Conservation (phyloP, 805 yeast species). For the Metschnikowia anglica region DNA sequence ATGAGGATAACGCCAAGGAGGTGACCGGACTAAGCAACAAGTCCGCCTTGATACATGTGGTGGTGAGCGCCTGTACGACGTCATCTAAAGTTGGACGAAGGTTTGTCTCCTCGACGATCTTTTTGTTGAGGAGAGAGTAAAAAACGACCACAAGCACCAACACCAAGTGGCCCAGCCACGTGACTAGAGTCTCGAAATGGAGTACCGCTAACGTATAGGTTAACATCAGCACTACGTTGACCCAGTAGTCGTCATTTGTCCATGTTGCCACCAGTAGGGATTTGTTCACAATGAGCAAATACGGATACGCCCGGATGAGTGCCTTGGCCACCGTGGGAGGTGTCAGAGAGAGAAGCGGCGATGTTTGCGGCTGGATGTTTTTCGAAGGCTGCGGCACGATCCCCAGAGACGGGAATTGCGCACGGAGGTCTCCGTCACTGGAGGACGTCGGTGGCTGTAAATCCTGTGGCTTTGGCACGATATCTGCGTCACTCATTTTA, state of each 20-base stretch:
- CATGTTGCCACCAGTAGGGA: conserved; percentile 76
- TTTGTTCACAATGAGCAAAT: conserved; percentile 69
- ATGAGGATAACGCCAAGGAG: conserved; percentile 64
- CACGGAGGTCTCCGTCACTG: conserved; percentile 28
- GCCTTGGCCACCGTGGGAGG: conserved; percentile 90
- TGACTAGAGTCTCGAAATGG: conserved; percentile 75
- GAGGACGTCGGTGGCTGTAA: conserved; percentile 14
- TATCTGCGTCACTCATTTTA: conserved; percentile 18
- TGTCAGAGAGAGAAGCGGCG: conserved; percentile 83
- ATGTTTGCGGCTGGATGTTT: conserved; percentile 49
- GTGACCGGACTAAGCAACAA: conserved; percentile 79
- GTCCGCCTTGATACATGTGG: conserved; percentile 74
- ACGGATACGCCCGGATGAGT: conserved; percentile 80
- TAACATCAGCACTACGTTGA: conserved; percentile 61
- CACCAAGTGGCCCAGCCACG: conserved; percentile 79
- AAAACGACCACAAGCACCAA: conserved; percentile 60
- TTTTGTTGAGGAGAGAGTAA: conserved; percentile 57
- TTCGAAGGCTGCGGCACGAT: conserved; percentile 8
- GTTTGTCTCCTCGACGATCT: conserved; percentile 57
- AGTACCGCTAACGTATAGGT: conserved; percentile 57
- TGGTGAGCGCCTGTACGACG: conserved; percentile 71
- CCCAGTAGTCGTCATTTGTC: conserved; percentile 85
- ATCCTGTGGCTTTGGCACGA: conserved; percentile 16
- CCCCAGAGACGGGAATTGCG: conserved; percentile 24
- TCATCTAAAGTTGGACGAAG: conserved; percentile 83